Conservation (phyloP, 352 stramenopile species). For the Globisporangium nodosum region DNA sequence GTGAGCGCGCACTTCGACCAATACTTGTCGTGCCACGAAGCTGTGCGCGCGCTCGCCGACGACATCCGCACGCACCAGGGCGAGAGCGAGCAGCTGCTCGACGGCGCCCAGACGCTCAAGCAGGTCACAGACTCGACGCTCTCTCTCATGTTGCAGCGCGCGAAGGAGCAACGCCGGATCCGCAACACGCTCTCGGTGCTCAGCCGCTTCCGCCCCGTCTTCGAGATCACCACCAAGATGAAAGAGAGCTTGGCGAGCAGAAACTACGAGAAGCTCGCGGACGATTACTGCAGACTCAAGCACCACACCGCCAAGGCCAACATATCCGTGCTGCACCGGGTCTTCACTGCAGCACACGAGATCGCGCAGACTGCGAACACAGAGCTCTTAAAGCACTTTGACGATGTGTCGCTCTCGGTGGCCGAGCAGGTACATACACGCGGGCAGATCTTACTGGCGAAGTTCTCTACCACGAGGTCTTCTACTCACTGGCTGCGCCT, state of each 20-base stretch:
- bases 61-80: constrained; percentile 59
- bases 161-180: constrained; percentile 71
- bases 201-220: constrained; percentile 53
- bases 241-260: constrained; percentile 51
- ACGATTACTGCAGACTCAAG: constrained; percentile 68
- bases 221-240: constrained; percentile 77
- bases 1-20: constrained; percentile 81
- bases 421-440: constrained; percentile 37
- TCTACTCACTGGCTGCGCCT: neutral
- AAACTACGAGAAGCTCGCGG: constrained; percentile 69
- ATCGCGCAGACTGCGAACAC: constrained; percentile 55
- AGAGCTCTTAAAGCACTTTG: constrained; percentile 54
- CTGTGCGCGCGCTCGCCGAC: constrained; percentile 50
- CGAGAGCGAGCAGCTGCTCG: constrained; percentile 45
- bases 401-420: constrained; percentile 53
- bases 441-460: neutral
- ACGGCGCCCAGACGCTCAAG: constrained; percentile 53
- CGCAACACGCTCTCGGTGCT: constrained; percentile 70
- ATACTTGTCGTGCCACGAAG: constrained; percentile 79
- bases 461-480: neutral
- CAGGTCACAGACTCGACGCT: constrained; percentile 58
- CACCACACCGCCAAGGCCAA: constrained; percentile 61
- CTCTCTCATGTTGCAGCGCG: constrained; percentile 69
- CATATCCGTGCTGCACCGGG: constrained; percentile 45
- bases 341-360: constrained; percentile 49